Percentiles rank a stretch among this genome's conserved stretches.
phyloP scores from a whole-genome alignment of 148 eudicot species.

The Cornus controversa region DNA sequence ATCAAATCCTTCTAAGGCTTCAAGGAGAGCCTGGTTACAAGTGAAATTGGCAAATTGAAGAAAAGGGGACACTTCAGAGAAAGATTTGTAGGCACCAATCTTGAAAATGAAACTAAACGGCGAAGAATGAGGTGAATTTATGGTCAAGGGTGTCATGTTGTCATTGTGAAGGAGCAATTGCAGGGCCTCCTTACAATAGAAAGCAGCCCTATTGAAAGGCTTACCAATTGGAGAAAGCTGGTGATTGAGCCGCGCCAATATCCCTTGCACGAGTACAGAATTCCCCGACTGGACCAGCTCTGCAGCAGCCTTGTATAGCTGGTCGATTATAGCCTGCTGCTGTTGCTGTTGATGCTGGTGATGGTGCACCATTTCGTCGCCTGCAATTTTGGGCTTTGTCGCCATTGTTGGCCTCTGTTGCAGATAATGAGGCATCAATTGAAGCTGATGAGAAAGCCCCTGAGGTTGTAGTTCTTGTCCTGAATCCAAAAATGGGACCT shows the following conservation, averaged over 20 bases:
- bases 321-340: slow-evolving; percentile 68
- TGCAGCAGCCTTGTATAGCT: slow-evolving; percentile 80
- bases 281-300: slow-evolving; percentile 76
- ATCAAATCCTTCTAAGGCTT: slow-evolving; percentile 62
- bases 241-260: slow-evolving; percentile 99
- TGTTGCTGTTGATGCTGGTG: slow-evolving; percentile 28
- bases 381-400: slow-evolving; percentile 32
- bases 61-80: slow-evolving; percentile 84
- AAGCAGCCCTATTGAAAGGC: slow-evolving; percentile 80
- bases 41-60: slow-evolving; percentile 82
- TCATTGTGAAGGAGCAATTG: slow-evolving; percentile 46
- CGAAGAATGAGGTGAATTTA: slow-evolving; percentile 18
- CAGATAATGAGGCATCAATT: slow-evolving; percentile 27
- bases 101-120: slow-evolving; percentile 74
- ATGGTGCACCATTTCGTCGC: slow-evolving; percentile 34
- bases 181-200: slow-evolving; percentile 76
- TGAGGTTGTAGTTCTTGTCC: slow-evolving; percentile 2
- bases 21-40: slow-evolving; percentile 80
- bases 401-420: slow-evolving; percentile 35
- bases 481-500: slow-evolving; percentile 38
- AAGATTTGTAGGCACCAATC: slow-evolving; percentile 82
- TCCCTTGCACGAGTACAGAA: slow-evolving; percentile 91
- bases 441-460: slow-evolving; percentile 32
- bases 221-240: slow-evolving; percentile 76
- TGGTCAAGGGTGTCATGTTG: slow-evolving; percentile 25